Conservation (phyloP, 192 early-diverging fungal genomes). For the Fimicolochytrium jonesii region DNA sequence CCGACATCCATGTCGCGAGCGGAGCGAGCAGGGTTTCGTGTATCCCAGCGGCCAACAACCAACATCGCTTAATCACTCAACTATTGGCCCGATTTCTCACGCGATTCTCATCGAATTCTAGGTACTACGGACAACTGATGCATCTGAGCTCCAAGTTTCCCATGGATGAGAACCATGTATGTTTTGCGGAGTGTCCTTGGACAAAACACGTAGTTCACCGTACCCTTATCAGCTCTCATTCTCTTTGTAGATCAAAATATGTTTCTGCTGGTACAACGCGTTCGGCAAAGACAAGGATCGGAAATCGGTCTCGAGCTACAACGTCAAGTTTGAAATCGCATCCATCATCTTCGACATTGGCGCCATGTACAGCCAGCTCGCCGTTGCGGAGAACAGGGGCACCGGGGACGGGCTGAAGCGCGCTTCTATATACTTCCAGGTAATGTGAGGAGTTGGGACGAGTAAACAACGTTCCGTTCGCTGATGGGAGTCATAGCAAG, state of each 20-base stretch:
- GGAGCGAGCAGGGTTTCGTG: too few relatives aligned
- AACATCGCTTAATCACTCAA: too few relatives aligned
- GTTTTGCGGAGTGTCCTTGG: too few relatives aligned
- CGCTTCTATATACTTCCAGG: conserved; percentile 77
- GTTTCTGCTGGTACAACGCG: conserved; percentile 68
- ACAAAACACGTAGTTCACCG: too few relatives aligned
- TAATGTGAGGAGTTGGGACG: conserved; percentile 21
- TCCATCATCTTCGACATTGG: conserved; percentile 82
- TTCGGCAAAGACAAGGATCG: conserved; percentile 49
- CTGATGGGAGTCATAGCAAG: conserved; percentile 37
- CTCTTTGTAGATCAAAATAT: conserved; percentile 43
- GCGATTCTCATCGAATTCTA: conserved; percentile 21
- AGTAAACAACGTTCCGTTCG: background rate
- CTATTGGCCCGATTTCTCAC: too few relatives aligned
- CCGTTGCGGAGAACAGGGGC: conserved; percentile 59
- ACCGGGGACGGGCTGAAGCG: conserved; percentile 72
- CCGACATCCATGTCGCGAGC: too few relatives aligned
- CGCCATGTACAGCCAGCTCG: conserved; percentile 80
- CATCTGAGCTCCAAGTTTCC: conserved; percentile 84
- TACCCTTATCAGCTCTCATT: background rate
- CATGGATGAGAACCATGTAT: conserved; percentile 64
- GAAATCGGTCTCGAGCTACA: conserved; percentile 53
- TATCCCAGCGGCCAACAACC: too few relatives aligned
- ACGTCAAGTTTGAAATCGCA: conserved; percentile 81
- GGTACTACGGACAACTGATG: conserved; percentile 83